Evolutionary conservation across 352 stramenopile species (phyloP).

Genomic region (Phytophthora crassamura): DNA sequence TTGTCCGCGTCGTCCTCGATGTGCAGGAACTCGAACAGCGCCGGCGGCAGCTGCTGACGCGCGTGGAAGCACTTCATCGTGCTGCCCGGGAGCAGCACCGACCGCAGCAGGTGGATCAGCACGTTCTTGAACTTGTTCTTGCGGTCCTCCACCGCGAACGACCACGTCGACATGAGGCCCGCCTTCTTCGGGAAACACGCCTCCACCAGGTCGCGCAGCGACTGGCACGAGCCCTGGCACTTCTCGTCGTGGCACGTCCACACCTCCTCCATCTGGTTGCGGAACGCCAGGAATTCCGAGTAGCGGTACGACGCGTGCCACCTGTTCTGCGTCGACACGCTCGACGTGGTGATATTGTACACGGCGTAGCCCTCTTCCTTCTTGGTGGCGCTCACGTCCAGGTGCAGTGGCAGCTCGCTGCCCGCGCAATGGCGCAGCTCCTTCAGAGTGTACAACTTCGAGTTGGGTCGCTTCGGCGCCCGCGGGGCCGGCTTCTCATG

Average conservation of each 20-base stretch:
- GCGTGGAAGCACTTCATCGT: conserved; percentile 73
- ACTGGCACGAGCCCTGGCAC: conserved; percentile 70
- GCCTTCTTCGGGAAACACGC: conserved; percentile 73
- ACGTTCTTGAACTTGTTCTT: conserved; percentile 73
- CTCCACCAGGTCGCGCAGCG: conserved; percentile 68
- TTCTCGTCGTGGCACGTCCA: conserved; percentile 65
- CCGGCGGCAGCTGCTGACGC: conserved; percentile 51
- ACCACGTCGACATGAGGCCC: conserved; percentile 49
- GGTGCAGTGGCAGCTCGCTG: conserved; percentile 55
- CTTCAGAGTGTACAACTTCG: conserved; percentile 57
- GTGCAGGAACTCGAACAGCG: conserved; percentile 66
- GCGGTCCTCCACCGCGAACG: conserved; percentile 53
- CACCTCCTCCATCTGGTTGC: conserved; percentile 58
- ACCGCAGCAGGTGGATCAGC: conserved; percentile 71
- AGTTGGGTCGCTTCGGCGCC: conserved; percentile 33
- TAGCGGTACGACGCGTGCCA: conserved; percentile 70
- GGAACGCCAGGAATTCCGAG: conserved; percentile 73
- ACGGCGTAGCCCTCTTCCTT: conserved; percentile 63
- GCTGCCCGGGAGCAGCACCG: conserved; percentile 62
- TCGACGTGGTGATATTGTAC: conserved; percentile 60
- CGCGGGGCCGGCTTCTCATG: conserved; percentile 21
- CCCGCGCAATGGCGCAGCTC: conserved; percentile 47
- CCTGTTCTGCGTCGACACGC: conserved; percentile 54
- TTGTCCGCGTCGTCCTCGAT: conserved; percentile 62
- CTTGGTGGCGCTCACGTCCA: conserved; percentile 51